Conservation (phyloP, 2,329 filamentous ascomycete species). For the Colletotrichum paranaense region DNA sequence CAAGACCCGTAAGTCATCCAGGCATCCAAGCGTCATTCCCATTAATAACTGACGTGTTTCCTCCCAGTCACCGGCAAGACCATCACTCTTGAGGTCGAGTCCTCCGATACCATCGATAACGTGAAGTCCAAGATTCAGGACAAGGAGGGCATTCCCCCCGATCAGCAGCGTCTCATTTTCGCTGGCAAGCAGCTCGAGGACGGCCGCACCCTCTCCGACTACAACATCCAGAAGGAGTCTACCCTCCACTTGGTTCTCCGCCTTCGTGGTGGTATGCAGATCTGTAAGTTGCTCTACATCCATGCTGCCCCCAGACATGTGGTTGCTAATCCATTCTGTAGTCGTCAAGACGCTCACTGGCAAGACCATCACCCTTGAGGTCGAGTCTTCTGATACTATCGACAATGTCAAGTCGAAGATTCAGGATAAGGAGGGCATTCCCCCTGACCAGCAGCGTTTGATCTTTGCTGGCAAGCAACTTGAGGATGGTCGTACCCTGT, state of each 20-base stretch:
- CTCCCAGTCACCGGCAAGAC: constrained; percentile 83
- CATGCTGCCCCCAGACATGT: background rate
- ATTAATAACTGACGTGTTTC: constrained; percentile 53
- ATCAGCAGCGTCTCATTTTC: constrained; percentile 87
- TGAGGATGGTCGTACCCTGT: constrained; percentile 90
- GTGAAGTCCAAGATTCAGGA: constrained; percentile 93
- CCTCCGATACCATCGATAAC: constrained; percentile 84
- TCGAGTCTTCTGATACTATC: constrained; percentile 90
- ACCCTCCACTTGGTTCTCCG: constrained; percentile 82
- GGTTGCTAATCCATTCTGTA: constrained; percentile 40
- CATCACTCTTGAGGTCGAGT: constrained; percentile 84
- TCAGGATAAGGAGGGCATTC: constrained; percentile 97
- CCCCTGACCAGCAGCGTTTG: constrained; percentile 93
- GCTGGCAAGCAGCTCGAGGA: constrained; percentile 66
- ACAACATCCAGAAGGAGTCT: constrained; percentile 72
- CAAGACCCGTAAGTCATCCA: constrained; percentile 82
- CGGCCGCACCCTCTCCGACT: constrained; percentile 64
- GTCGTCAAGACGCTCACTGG: constrained; percentile 88
- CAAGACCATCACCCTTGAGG: constrained; percentile 93
- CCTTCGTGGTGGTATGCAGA: constrained; percentile 74
- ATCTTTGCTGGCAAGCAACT: constrained; percentile 98
- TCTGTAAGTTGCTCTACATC: constrained; percentile 61
- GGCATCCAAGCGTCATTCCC: constrained; percentile 43
- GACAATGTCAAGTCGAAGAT: constrained; percentile 98
- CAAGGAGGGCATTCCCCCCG: constrained; percentile 89